Evolutionary conservation across 208 protist genomes (phyloP).

Genomic region (Leishmania tarentolae): DNA sequence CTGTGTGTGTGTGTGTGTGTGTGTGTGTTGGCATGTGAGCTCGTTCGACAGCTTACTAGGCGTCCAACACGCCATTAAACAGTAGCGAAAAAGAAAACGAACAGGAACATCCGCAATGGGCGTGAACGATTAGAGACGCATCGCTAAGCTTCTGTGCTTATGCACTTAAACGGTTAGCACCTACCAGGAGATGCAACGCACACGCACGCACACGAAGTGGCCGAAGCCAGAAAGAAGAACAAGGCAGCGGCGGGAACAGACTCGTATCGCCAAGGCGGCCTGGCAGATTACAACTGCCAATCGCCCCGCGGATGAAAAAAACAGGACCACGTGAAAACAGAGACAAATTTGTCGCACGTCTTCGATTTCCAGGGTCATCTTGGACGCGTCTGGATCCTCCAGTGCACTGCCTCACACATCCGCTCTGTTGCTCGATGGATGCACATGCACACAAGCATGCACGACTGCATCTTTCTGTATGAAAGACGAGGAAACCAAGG

Average conservation of each 20-base stretch:
- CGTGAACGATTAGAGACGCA: not conserved
- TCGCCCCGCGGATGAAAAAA: not conserved
- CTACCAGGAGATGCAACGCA: not conserved
- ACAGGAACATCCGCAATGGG: not conserved
- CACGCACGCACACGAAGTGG: not conserved
- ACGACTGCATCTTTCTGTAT: not conserved
- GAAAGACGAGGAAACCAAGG: not conserved
- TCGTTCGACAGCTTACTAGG: not conserved
- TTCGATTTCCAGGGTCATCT: not conserved
- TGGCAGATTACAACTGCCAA: not conserved
- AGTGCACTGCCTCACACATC: not conserved
- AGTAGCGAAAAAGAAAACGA: not conserved
- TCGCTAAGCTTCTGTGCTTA: constrained; percentile 1
- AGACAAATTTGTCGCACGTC: no score
- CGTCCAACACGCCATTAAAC: not conserved
- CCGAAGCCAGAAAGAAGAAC: not conserved
- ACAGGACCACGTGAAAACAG: not conserved
- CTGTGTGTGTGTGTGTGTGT: not conserved
- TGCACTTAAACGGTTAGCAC: constrained; percentile 7
- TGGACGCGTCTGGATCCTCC: not conserved
- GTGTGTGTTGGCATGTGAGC: not conserved
- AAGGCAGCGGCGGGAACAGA: not conserved
- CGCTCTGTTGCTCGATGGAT: not conserved
- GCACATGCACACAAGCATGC: not conserved
- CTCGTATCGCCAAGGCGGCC: not conserved